These are phyloP conservation scores for Raffaelea arxii DNA, from an alignment of 2,329 filamentous ascomycete genomes.

Conservation along the genomic window DNA sequence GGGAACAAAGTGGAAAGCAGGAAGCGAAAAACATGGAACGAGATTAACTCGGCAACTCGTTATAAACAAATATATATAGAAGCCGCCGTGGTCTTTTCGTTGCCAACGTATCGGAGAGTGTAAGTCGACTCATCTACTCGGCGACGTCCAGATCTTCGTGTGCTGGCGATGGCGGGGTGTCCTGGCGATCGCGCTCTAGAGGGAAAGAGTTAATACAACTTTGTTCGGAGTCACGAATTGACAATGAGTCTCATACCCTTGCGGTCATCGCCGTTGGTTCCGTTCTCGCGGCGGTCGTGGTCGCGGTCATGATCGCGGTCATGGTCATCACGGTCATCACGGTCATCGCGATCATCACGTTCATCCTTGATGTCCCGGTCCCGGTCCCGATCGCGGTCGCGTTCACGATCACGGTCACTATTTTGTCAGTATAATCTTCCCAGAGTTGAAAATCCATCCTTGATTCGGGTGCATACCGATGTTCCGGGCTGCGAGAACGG, in stretches of 20 bases:
- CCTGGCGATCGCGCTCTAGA: slow-evolving; percentile 22
- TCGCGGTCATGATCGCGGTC: slow-evolving; percentile 64
- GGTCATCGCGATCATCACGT: slow-evolving; percentile 38
- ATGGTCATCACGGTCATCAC: slow-evolving; percentile 48
- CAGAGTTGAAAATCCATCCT: too few relatives aligned
- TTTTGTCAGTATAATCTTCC: background rate
- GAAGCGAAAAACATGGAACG: too few relatives aligned
- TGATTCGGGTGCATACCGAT: slow-evolving; percentile 39
- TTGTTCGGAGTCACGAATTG: slow-evolving; percentile 23
- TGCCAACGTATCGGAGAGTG: too few relatives aligned
- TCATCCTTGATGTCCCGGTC: slow-evolving; percentile 31
- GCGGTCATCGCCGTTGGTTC: slow-evolving; percentile 75
- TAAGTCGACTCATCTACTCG: slow-evolving; percentile 58
- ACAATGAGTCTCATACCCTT: slow-evolving; percentile 54
- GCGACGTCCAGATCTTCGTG: slow-evolving; percentile 96
- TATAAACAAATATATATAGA: too few relatives aligned
- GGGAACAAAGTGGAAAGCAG: too few relatives aligned
- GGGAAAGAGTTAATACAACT: slow-evolving; percentile 8
- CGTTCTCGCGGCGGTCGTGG: slow-evolving; percentile 65
- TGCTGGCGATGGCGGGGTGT: slow-evolving; percentile 70
- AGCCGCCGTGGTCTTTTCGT: too few relatives aligned
- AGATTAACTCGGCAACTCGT: too few relatives aligned
- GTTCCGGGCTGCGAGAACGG: slow-evolving; percentile 62
- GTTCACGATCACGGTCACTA: slow-evolving; percentile 22
- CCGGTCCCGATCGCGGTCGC: slow-evolving; percentile 22